A percentile compares a stretch with the other conserved stretches of the same genome.
Conservation (phyloP, 2,329 filamentous ascomycete species). For the Sphaerulina vaccinii region DNA sequence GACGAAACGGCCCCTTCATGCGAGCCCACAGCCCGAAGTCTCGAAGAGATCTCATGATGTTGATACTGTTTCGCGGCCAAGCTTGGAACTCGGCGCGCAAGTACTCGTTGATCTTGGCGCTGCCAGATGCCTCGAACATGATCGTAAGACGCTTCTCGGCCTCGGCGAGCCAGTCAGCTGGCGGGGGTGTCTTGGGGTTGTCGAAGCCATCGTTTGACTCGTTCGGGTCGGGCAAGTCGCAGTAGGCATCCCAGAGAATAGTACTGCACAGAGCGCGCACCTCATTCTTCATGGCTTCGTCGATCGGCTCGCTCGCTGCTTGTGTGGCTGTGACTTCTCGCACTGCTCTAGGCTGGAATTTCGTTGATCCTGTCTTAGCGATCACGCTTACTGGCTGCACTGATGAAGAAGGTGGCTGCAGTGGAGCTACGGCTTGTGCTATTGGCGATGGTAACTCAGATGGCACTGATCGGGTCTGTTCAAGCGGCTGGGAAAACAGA, state of each 20-base stretch:
- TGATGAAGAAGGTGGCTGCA: too few relatives aligned
- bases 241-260: constrained; percentile 23
- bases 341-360: not conserved
- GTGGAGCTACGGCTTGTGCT: too few relatives aligned
- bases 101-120: constrained; percentile 5
- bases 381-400: too few relatives aligned
- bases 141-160: constrained; percentile 12
- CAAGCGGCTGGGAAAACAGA: too few relatives aligned
- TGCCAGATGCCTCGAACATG: constrained; percentile 20
- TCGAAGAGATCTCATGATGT: constrained; percentile 18
- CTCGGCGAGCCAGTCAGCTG: constrained; percentile 19
- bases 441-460: too few relatives aligned
- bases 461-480: too few relatives aligned
- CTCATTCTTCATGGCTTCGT: constrained; percentile 17
- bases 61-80: constrained; percentile 13
- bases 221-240: constrained; percentile 11
- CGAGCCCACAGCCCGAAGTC: constrained; percentile 15
- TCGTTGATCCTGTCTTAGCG: too few relatives aligned
- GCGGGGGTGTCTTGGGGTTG: constrained; percentile 1
- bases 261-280: constrained; percentile 18
- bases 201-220: not conserved
- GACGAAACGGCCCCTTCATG: constrained; percentile 13
- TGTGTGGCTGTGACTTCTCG: not conserved
- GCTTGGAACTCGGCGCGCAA: constrained; percentile 12
- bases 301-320: constrained; percentile 1